phyloP scores from a whole-genome alignment of 2,329 filamentous ascomycete genomes.

The Xylariaceae sp. region DNA sequence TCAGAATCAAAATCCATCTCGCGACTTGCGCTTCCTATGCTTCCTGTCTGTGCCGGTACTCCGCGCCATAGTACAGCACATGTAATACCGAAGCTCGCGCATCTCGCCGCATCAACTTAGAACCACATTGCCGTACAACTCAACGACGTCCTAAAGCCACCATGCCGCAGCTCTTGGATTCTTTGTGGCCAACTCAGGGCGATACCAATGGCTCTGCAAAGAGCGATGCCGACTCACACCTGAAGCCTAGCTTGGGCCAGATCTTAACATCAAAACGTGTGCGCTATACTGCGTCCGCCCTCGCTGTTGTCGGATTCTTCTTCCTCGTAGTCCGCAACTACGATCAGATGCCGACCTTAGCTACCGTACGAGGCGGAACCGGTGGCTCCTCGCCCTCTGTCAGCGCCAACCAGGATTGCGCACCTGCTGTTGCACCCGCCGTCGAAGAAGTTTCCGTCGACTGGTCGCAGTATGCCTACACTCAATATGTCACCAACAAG shows the following conservation, averaged over 20 bases:
- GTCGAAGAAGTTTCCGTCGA: constrained; percentile 32
- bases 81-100: not conserved
- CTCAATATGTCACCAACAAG: constrained; percentile 46
- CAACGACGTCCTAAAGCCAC: constrained; percentile 12
- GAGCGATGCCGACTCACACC: constrained; percentile 15
- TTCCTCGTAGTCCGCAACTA: constrained; percentile 32
- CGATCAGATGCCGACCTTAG: constrained; percentile 30
- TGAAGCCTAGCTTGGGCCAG: constrained; percentile 36
- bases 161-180: constrained; percentile 33
- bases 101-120: not conserved
- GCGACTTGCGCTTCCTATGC: not conserved
- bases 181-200: constrained; percentile 27
- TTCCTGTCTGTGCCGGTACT: not conserved
- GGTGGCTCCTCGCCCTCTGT: constrained; percentile 5
- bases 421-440: constrained; percentile 23
- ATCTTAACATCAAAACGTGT: constrained; percentile 37
- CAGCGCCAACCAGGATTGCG: constrained; percentile 23
- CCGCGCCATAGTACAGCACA: not conserved
- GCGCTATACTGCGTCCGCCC: constrained; percentile 28
- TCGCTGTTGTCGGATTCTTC: constrained; percentile 27
- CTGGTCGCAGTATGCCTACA: constrained; percentile 46
- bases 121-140: not conserved
- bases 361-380: constrained; percentile 25
- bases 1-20: not conserved
- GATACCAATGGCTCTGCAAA: constrained; percentile 21